These are phyloP conservation scores for Davidsoniella virescens DNA, from an alignment of 2,329 filamentous ascomycete species.

Conservation along the genomic window DNA sequence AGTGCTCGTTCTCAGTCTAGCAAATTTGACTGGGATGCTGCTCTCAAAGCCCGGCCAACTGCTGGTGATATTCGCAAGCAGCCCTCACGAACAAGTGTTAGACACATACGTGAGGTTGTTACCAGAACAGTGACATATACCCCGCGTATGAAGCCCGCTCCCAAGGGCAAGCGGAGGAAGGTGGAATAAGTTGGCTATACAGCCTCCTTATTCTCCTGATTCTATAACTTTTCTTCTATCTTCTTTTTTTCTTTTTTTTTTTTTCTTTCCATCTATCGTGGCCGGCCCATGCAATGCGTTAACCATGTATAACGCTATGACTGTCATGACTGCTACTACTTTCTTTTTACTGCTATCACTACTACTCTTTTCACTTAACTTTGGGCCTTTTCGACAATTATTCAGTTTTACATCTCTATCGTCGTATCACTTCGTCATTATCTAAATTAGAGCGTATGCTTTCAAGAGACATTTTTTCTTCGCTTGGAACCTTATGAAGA, in stretches of 20 bases:
- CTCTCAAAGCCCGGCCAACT: constrained; percentile 45
- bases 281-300: not conserved
- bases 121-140: constrained; percentile 92
- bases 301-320: constrained; percentile 1
- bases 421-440: too few relatives aligned
- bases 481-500: too few relatives aligned
- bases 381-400: too few relatives aligned
- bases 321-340: constrained; percentile 1
- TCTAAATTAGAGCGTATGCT: too few relatives aligned
- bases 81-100: constrained; percentile 40
- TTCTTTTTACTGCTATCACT: not conserved
- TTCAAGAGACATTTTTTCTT: too few relatives aligned
- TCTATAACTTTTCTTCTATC: not conserved
- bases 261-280: not conserved
- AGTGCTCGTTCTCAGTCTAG: constrained; percentile 49
- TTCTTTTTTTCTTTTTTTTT: constrained; percentile 2
- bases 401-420: too few relatives aligned
- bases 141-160: constrained; percentile 70
- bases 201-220: not conserved
- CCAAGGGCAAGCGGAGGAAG: constrained; percentile 84
- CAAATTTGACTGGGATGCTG: constrained; percentile 64
- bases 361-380: constrained; percentile 1
- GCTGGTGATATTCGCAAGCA: constrained; percentile 38
- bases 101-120: constrained; percentile 72
- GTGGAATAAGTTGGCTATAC: constrained; percentile 23